phyloP scores from a whole-genome alignment of 441 rosid species.

The Croton laevigatus region DNA sequence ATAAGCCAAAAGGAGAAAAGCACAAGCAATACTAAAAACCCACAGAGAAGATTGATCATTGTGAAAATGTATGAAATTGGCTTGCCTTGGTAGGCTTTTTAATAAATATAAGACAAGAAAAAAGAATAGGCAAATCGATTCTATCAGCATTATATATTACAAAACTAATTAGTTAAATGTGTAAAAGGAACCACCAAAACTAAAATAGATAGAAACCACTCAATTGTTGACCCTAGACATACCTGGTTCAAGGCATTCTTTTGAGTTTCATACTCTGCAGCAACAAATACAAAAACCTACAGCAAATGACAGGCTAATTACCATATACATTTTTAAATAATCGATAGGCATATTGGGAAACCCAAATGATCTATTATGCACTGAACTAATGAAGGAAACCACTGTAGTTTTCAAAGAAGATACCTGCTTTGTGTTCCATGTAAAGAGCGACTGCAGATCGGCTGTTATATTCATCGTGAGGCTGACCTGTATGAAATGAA shows the following conservation, averaged over 20 bases:
- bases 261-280: conserved; percentile 83
- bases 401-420: conserved; percentile 4
- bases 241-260: conserved; percentile 88
- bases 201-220: neutral
- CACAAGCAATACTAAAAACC: no score
- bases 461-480: conserved; percentile 82
- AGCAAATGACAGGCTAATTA: conserved; percentile 2
- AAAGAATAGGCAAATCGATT: neutral
- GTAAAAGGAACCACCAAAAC: neutral
- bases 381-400: neutral
- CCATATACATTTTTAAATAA: neutral
- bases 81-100: neutral
- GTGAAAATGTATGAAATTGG: neutral
- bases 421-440: conserved; percentile 99
- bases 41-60: neutral
- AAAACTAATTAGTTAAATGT: neutral
- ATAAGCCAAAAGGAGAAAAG: no score
- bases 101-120: neutral
- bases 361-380: neutral
- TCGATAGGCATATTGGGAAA: neutral
- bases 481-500: conserved; percentile 63
- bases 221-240: neutral
- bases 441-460: conserved; percentile 76
- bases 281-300: conserved; percentile 80
- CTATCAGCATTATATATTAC: neutral